Conservation (phyloP, 768 basidiomycete genomes). For the Trametes villosa region DNA sequence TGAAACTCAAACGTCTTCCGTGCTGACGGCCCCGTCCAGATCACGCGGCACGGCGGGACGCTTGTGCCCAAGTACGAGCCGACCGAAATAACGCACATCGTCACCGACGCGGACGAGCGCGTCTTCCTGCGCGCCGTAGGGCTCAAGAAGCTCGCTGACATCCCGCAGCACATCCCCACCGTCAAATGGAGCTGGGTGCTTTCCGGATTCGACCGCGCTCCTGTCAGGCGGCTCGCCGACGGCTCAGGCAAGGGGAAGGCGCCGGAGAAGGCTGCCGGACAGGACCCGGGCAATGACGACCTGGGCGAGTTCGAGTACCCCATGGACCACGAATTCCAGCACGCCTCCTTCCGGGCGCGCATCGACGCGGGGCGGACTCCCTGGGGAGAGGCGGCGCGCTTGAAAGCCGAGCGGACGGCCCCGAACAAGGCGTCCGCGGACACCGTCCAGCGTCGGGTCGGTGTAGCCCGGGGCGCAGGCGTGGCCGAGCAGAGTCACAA, state of each 20-base stretch:
- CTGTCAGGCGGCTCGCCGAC: slow-evolving; percentile 25
- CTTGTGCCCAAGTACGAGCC: slow-evolving; percentile 64
- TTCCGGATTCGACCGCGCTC: slow-evolving; percentile 38
- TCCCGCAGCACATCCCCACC: slow-evolving; percentile 68
- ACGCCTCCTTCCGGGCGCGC: slow-evolving; percentile 25
- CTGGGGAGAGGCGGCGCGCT: slow-evolving; percentile 8
- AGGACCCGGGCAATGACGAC: background rate
- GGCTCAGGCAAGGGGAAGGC: background rate
- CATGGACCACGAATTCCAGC: slow-evolving; percentile 17
- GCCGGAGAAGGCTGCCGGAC: background rate
- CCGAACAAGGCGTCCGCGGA: background rate
- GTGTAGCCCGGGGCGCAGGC: background rate
- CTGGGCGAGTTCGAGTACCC: slow-evolving; percentile 3
- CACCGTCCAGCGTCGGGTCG: background rate
- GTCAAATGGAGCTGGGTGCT: slow-evolving; percentile 68
- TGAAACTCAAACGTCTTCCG: background rate
- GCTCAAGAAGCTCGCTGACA: slow-evolving; percentile 53
- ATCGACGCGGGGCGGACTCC: slow-evolving; percentile 21
- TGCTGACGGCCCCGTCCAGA: slow-evolving; percentile 42
- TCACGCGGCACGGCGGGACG: slow-evolving; percentile 65
- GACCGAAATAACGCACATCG: slow-evolving; percentile 63
- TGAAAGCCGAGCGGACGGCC: slow-evolving; percentile 22
- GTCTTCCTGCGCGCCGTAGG: slow-evolving; percentile 46
- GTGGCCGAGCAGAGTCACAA: background rate
- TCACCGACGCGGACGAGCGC: slow-evolving; percentile 44